phyloP scores from a whole-genome alignment of 2,329 filamentous ascomycete genomes.

The Cladosporium sp. region DNA sequence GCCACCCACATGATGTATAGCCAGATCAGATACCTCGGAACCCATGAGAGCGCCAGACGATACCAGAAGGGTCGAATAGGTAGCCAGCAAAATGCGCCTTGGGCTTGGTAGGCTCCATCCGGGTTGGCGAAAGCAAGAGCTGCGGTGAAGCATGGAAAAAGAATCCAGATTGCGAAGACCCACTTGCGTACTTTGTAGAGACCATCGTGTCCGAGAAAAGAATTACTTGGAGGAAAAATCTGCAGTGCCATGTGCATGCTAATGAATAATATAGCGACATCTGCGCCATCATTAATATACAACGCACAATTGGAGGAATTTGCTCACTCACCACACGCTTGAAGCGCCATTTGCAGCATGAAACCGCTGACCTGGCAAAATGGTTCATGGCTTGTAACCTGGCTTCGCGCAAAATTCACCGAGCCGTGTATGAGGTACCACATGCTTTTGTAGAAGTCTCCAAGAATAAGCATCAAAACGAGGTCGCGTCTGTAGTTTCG shows the following conservation, averaged over 20 bases:
- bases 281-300: conserved; percentile 37
- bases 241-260: conserved; percentile 71
- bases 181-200: conserved; percentile 66
- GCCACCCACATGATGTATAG: conserved; percentile 65
- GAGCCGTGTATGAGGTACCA: conserved; percentile 68
- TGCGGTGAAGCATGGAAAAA: conserved; percentile 61
- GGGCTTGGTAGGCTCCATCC: conserved; percentile 57
- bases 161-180: conserved; percentile 59
- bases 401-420: conserved; percentile 55
- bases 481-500: conserved; percentile 73
- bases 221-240: conserved; percentile 60
- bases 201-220: conserved; percentile 55
- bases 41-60: conserved; percentile 67
- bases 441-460: conserved; percentile 68
- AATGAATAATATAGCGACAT: conserved; percentile 71
- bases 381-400: conserved; percentile 19
- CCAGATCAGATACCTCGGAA: conserved; percentile 71
- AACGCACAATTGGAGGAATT: not conserved
- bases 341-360: conserved; percentile 30
- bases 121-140: conserved; percentile 63
- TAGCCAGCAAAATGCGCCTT: conserved; percentile 69
- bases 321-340: conserved; percentile 28
- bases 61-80: conserved; percentile 69
- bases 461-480: conserved; percentile 71
- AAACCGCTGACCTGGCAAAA: conserved; percentile 35